Evolutionary conservation across 345 rosid species (phyloP).

Genomic region (Populus simonii): DNA sequence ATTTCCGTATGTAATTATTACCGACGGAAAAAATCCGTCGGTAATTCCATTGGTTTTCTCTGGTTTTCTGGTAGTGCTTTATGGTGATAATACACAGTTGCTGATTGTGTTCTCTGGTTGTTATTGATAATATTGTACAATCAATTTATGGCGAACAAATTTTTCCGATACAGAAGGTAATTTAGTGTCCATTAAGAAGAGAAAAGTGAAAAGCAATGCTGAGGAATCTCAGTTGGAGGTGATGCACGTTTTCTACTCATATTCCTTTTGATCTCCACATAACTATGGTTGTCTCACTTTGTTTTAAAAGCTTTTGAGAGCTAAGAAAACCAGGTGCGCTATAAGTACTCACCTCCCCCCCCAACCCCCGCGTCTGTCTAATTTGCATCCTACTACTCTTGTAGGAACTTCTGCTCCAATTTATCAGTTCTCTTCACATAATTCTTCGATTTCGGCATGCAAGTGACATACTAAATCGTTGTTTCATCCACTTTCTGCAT

Average conservation of each 20-base stretch:
- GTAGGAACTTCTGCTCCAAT: constrained; percentile 87
- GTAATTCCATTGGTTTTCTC: no score
- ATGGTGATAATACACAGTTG: no score
- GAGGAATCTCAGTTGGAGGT: constrained; percentile 79
- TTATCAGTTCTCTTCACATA: constrained; percentile 76
- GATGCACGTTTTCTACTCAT: constrained; percentile 4
- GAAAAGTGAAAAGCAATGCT: constrained; percentile 63
- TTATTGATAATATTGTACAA: constrained; percentile 32
- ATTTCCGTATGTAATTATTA: no score
- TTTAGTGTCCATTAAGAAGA: constrained; percentile 67
- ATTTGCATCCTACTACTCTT: constrained; percentile 10
- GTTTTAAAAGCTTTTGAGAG: constrained; percentile 57
- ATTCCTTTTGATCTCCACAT: neutral
- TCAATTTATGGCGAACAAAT: constrained; percentile 74
- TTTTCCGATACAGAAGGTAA: constrained; percentile 48
- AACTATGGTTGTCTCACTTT: neutral
- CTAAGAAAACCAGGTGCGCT: constrained; percentile 89
- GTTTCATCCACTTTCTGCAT: constrained; percentile 85
- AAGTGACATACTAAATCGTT: constrained; percentile 85
- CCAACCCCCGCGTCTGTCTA: neutral
- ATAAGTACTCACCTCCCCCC: neutral
- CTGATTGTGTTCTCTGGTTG: no score
- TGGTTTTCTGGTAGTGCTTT: no score
- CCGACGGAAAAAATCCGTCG: no score
- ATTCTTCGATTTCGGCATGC: constrained; percentile 91